phyloP scores from a whole-genome alignment of 768 basidiomycete genomes.

The Dendrothele bispora region DNA sequence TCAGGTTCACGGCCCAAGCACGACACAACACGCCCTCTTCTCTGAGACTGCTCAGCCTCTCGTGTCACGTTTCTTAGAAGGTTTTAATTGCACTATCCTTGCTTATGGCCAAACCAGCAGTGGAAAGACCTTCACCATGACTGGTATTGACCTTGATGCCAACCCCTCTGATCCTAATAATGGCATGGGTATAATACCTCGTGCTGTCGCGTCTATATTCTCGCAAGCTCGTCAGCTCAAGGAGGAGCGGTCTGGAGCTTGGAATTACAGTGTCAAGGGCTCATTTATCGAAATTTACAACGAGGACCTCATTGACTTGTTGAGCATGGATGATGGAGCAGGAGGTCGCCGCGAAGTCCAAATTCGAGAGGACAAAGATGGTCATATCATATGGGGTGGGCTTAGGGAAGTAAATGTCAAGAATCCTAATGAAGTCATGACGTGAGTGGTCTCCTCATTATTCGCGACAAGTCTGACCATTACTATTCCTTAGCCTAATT shows the following conservation, averaged over 20 bases:
- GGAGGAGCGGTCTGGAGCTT: slow-evolving; percentile 71
- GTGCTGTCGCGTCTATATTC: slow-evolving; percentile 91
- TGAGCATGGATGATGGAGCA: slow-evolving; percentile 68
- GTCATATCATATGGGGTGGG: slow-evolving; percentile 96
- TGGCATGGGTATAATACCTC: slow-evolving; percentile 92
- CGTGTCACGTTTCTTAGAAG: slow-evolving; percentile 84
- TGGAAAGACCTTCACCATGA: slow-evolving; percentile 98
- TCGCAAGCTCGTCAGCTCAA: slow-evolving; percentile 71
- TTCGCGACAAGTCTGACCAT: slow-evolving; percentile 18
- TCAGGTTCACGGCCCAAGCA: slow-evolving; percentile 85
- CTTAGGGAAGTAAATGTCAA: slow-evolving; percentile 89
- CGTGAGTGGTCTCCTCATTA: slow-evolving; percentile 47
- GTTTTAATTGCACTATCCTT: slow-evolving; percentile 96
- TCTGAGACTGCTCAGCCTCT: slow-evolving; percentile 83
- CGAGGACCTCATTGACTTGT: slow-evolving; percentile 95
- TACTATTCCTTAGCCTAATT: slow-evolving; percentile 60
- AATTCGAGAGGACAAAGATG: slow-evolving; percentile 96
- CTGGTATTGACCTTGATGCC: slow-evolving; percentile 87
- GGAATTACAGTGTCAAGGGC: slow-evolving; percentile 81
- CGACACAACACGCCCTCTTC: slow-evolving; percentile 86
- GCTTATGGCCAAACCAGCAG: slow-evolving; percentile 98
- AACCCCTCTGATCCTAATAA: slow-evolving; percentile 82
- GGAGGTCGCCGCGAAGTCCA: slow-evolving; percentile 83
- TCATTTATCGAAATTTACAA: slow-evolving; percentile 99
- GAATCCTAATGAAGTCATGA: slow-evolving; percentile 88